phyloP scores from a whole-genome alignment of 1,284 basidiomycete genomes.

The Ustilago sp. region DNA sequence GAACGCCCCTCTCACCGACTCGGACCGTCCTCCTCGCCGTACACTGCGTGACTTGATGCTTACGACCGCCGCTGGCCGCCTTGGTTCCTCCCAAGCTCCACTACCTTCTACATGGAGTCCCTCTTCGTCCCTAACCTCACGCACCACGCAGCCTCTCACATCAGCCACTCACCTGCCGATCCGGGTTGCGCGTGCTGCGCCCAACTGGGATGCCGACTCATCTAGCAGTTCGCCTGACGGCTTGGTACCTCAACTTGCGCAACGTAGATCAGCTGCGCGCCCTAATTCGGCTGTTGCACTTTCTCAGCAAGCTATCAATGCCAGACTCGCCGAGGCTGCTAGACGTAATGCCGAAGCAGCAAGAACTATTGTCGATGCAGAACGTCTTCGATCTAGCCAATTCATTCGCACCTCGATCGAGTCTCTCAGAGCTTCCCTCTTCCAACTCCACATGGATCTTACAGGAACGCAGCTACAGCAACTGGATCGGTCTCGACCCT shows the following conservation, averaged over 20 bases:
- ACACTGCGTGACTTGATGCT: slow-evolving; percentile 19
- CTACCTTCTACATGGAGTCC: background rate
- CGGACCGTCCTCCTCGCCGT: background rate
- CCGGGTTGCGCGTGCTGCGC: background rate
- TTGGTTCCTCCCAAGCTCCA: background rate
- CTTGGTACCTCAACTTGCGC: slow-evolving; percentile 3
- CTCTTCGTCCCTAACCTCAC: background rate
- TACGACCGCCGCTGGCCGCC: slow-evolving; percentile 4
- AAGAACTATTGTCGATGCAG: slow-evolving; percentile 29
- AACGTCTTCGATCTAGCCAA: slow-evolving; percentile 34
- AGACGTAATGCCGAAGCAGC: slow-evolving; percentile 39
- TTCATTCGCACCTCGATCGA: slow-evolving; percentile 41
- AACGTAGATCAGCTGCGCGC: slow-evolving; percentile 1
- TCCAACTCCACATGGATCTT: slow-evolving; percentile 38
- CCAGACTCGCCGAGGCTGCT: slow-evolving; percentile 27
- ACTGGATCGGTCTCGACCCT: background rate
- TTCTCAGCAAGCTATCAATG: slow-evolving; percentile 23
- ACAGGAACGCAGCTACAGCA: slow-evolving; percentile 34
- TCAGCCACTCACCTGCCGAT: background rate
- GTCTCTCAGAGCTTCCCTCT: slow-evolving; percentile 38
- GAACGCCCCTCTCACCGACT: background rate
- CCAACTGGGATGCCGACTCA: background rate
- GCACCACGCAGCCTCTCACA: background rate
- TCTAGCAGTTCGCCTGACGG: slow-evolving; percentile 2
- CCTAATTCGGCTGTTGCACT: slow-evolving; percentile 3